Base-by-base conservation (phyloP, 257 asterid genomes). In the Asclepias syriaca region DNA sequence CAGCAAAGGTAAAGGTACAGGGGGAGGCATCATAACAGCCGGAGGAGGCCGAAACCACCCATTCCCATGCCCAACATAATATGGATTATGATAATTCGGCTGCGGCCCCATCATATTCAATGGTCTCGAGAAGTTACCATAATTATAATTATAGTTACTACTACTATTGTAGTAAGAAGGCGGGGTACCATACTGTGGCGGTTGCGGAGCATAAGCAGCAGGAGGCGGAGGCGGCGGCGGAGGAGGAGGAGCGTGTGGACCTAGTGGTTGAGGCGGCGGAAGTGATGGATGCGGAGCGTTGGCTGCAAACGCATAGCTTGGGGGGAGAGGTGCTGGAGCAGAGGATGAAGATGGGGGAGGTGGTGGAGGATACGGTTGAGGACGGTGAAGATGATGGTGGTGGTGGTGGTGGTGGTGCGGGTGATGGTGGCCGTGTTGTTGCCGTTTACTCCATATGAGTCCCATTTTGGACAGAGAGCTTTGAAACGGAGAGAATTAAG, bases 381-480 rank as follows among this genome's bases (percentile, higher is more conserved):
- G 61, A 14, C 66, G 78, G 45, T 69, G 79, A 65, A 74, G 57
- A 14, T 56, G 72, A 68, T 74, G 51, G 16, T 39, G 11, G n/a
- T 48, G 85, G 59, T 29, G 88, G 76, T 61, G 79, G 32, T 63
- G 84, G 71, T 49, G 73, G 6, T 43, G 48, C 48, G 19, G 72
- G 4, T 63, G 85, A 10, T 63, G 85, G 10, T 68, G 71, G 59
- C 27, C 11, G 19, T 77, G 76, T 16, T 79, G 79, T 0, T 83
- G 86, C 6, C 92, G 73, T 82, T 89, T 91, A 73, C 97, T 89
- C 81, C 77, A 83, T 22, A 80, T 70, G 73, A 79, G 66, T 66
- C 96, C 97, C 97, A 88, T 88, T 54, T 32, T 24, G 16, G 16
- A 63, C 12, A 15, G 45, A 55, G 69, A 73, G 32, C 18, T 12